Conservation (phyloP, 495 filamentous ascomycete genomes). For the Thozetella sp. region DNA sequence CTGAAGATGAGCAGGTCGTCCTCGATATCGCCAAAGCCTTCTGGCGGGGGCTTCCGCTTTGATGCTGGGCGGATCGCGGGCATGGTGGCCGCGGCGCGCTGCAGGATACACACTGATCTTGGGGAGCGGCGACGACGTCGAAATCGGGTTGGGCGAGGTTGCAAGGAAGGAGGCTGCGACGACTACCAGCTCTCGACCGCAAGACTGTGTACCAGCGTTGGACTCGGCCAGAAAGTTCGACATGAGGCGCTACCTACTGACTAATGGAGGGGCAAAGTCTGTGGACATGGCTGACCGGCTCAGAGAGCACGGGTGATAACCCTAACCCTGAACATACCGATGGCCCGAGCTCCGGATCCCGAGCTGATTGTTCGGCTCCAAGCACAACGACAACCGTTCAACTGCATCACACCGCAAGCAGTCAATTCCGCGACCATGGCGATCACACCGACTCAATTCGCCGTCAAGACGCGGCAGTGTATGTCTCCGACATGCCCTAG, state of each 20-base stretch:
- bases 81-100: conserved; percentile 55
- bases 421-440: conserved; percentile 35
- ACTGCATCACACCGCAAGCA: neutral
- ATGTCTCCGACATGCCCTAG: conserved; percentile 31
- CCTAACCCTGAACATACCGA: neutral
- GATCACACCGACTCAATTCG: conserved; percentile 92
- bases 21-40: conserved; percentile 95
- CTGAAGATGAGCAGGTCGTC: conserved; percentile 93
- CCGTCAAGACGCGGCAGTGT: conserved; percentile 89
- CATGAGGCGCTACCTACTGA: neutral
- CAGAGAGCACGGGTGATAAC: neutral
- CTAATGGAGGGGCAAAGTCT: conserved; percentile 6
- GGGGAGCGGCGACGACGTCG: too few species aligned
- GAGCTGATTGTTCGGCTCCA: conserved; percentile 1
- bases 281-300: neutral
- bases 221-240: too few species aligned
- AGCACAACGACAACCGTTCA: conserved; percentile 16
- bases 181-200: too few species aligned
- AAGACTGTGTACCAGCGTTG: too few species aligned
- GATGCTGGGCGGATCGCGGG: conserved; percentile 78
- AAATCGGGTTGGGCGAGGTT: too few species aligned
- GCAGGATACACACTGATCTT: too few species aligned
- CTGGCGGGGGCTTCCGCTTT: conserved; percentile 88
- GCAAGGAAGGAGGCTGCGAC: too few species aligned
- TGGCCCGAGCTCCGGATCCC: neutral